A percentile compares a stretch with the other conserved stretches of the same genome.
phyloP scores from a whole-genome alignment of 139 green algal genomes.

The Chlorella sp. region DNA sequence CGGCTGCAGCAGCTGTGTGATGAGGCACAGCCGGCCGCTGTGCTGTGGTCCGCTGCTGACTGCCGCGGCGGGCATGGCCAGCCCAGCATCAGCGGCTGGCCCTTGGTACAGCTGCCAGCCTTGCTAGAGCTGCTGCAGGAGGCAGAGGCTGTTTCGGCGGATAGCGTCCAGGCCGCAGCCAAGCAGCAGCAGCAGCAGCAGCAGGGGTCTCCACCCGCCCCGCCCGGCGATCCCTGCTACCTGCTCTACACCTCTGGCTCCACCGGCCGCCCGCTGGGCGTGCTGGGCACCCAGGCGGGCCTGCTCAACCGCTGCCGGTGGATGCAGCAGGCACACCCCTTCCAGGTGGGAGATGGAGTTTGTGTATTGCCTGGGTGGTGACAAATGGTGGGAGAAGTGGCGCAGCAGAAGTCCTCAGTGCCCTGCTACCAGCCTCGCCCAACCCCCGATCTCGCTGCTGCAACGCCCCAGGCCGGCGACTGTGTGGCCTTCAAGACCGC shows the following conservation, averaged over 20 bases:
- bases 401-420: no score
- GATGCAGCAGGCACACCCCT: slow-evolving; percentile 58
- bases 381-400: no score
- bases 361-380: no score
- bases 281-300: slow-evolving; percentile 59
- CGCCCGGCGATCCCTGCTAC: slow-evolving; percentile 40
- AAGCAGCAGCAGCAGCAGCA: not conserved
- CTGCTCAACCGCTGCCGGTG: slow-evolving; percentile 66
- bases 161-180: not conserved
- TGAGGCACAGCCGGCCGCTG: slow-evolving; percentile 35
- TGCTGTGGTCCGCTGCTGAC: slow-evolving; percentile 36
- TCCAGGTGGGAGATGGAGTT: not conserved
- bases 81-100: not conserved
- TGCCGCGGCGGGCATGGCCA: not conserved
- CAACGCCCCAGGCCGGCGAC: slow-evolving; percentile 11
- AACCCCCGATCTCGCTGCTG: no score
- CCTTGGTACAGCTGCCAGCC: not conserved
- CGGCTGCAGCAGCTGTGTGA: slow-evolving; percentile 42
- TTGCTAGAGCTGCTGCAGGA: not conserved
- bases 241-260: slow-evolving; percentile 79
- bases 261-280: slow-evolving; percentile 66
- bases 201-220: not conserved
- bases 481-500: slow-evolving; percentile 58
- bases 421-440: no score
- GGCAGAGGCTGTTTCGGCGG: not conserved